Percentiles rank a stretch among this genome's conserved stretches.
phyloP scores from a whole-genome alignment of 2,329 filamentous ascomycete species.

The Arthrobotrys iridis region DNA sequence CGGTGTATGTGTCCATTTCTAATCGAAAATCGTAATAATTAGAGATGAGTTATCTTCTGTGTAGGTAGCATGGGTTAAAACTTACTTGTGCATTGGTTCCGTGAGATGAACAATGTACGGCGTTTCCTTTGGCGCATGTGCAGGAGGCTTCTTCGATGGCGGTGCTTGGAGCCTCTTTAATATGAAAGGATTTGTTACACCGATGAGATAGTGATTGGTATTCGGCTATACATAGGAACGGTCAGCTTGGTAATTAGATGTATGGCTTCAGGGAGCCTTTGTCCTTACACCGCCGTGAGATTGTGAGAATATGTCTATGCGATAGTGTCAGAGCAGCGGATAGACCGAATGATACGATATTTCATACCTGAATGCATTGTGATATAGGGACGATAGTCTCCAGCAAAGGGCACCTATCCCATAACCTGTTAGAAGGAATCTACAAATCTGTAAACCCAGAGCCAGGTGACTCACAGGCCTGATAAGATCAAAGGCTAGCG shows the following conservation, averaged over 20 bases:
- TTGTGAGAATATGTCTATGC: constrained; percentile 57
- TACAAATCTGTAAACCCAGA: not conserved
- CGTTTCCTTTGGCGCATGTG: constrained; percentile 17
- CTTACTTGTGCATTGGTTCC: constrained; percentile 51
- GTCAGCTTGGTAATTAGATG: not conserved
- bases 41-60: not conserved
- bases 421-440: not conserved
- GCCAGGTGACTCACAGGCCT: constrained; percentile 55
- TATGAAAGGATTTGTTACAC: constrained; percentile 58
- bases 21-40: not conserved
- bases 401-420: constrained; percentile 57
- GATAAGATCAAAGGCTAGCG: constrained; percentile 57
- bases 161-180: constrained; percentile 55
- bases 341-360: not conserved
- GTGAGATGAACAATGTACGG: constrained; percentile 58
- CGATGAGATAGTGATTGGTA: constrained; percentile 57
- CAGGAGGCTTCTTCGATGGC: constrained; percentile 24
- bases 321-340: not conserved
- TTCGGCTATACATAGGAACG: constrained; percentile 47
- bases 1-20: constrained; percentile 42
- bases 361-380: constrained; percentile 58
- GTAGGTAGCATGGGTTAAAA: not conserved
- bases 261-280: not conserved
- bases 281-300: constrained; percentile 56
- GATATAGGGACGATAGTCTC: constrained; percentile 58